Percentiles rank a stretch among this genome's conserved stretches.
These are phyloP conservation scores for Malus orientalis DNA, from an alignment of 306 rosid genomes.

Conservation along the genomic window DNA sequence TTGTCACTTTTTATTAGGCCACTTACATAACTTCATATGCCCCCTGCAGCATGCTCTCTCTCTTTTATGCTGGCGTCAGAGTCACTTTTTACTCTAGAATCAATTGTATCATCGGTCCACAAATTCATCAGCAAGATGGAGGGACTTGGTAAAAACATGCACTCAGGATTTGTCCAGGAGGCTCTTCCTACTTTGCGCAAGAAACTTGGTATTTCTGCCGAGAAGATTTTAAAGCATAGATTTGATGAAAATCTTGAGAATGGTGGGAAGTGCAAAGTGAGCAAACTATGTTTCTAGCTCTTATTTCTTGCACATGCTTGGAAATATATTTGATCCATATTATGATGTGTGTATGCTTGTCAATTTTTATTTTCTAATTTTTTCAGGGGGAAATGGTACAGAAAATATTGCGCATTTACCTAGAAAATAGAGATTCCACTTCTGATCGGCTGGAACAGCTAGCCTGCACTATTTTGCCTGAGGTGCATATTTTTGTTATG, in stretches of 20 bases:
- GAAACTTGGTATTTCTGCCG: constrained; percentile 30
- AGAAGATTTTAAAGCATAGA: constrained; percentile 25
- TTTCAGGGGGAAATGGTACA: constrained; percentile 31
- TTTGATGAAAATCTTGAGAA: constrained; percentile 17
- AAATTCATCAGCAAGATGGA: constrained; percentile 17
- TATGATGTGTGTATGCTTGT: not conserved
- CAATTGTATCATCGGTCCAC: constrained; percentile 13
- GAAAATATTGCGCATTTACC: constrained; percentile 27
- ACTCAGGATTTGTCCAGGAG: constrained; percentile 10
- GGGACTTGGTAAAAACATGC: constrained; percentile 12
- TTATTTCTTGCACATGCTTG: not conserved
- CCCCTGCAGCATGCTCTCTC: constrained; percentile 29
- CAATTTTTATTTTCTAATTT: not conserved
- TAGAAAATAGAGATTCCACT: constrained; percentile 27
- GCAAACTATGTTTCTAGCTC: not conserved
- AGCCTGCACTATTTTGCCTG: constrained; percentile 20
- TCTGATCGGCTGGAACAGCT: constrained; percentile 26
- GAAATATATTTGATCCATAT: not conserved
- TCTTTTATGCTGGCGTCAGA: constrained; percentile 35
- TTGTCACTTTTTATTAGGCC: not conserved
- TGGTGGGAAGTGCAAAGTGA: constrained; percentile 26
- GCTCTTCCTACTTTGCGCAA: constrained; percentile 17
- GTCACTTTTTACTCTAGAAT: constrained; percentile 31
- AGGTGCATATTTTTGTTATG: constrained; percentile 8
- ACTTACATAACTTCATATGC: not conserved